Conservation (phyloP, 768 basidiomycete genomes). For the Trametes cingulata region DNA sequence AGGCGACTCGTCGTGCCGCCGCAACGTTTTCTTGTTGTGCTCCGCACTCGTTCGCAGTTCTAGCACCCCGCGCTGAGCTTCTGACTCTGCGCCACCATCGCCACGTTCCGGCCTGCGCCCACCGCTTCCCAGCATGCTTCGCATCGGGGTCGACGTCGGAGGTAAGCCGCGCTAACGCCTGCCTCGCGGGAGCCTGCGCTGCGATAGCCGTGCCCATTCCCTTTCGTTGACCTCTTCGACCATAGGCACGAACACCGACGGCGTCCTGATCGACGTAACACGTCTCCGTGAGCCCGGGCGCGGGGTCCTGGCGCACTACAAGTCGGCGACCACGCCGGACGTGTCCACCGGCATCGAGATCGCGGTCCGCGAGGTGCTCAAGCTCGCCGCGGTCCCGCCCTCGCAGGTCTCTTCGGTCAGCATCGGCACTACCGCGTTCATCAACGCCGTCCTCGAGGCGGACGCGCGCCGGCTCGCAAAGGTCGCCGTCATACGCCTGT, state of each 20-base stretch:
- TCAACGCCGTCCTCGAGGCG: slow-evolving; percentile 57
- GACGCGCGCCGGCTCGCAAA: slow-evolving; percentile 53
- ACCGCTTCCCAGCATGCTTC: slow-evolving; percentile 24
- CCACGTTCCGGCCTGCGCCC: too few relatives aligned
- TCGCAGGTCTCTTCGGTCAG: slow-evolving; percentile 49
- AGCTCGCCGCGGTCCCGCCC: slow-evolving; percentile 37
- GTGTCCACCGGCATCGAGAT: slow-evolving; percentile 59
- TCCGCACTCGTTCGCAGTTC: neutral
- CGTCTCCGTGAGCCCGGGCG: slow-evolving; percentile 35
- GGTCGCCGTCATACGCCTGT: slow-evolving; percentile 66
- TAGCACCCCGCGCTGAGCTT: neutral
- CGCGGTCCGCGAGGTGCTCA: slow-evolving; percentile 49
- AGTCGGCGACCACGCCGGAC: slow-evolving; percentile 56
- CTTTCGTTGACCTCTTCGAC: neutral
- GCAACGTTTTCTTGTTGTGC: neutral
- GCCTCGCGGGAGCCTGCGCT: neutral
- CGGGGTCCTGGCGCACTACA: slow-evolving; percentile 41
- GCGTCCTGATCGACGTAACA: slow-evolving; percentile 39
- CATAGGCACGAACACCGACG: slow-evolving; percentile 43
- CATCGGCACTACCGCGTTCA: slow-evolving; percentile 56
- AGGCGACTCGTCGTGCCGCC: neutral
- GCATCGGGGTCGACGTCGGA: slow-evolving; percentile 34
- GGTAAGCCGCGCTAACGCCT: slow-evolving; percentile 16
- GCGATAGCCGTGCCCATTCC: neutral
- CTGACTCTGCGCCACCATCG: neutral